These are phyloP conservation scores for Chaetoceros muelleri DNA, from an alignment of 108 stramenopile genomes.

Conservation along the genomic window DNA sequence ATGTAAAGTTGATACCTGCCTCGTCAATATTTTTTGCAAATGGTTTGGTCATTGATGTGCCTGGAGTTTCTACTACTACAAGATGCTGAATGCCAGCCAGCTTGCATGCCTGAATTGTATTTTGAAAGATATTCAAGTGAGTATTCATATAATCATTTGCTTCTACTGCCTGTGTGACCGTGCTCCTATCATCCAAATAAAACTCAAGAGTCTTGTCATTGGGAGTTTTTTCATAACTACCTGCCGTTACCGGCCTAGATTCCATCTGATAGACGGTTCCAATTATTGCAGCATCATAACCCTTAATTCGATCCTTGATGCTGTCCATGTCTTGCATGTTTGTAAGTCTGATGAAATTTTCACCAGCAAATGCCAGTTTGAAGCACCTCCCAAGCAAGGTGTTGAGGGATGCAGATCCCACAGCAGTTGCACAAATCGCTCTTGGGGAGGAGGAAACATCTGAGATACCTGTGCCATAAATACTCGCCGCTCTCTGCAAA, in stretches of 20 bases:
- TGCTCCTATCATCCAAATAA: slow-evolving; percentile 50
- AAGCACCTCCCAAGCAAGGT: slow-evolving; percentile 41
- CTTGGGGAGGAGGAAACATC: slow-evolving; percentile 30
- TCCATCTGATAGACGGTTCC: slow-evolving; percentile 48
- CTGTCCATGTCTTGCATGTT: slow-evolving; percentile 34
- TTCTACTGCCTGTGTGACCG: slow-evolving; percentile 13
- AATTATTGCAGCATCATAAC: slow-evolving; percentile 48
- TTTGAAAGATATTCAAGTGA: slow-evolving; percentile 26
- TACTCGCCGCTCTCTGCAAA: slow-evolving; percentile 51
- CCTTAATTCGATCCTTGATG: slow-evolving; percentile 33
- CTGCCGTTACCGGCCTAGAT: slow-evolving; percentile 36
- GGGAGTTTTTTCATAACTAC: slow-evolving; percentile 54
- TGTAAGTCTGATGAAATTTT: slow-evolving; percentile 49
- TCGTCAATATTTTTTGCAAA: slow-evolving; percentile 37
- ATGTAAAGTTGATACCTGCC: slow-evolving; percentile 43
- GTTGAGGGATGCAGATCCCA: slow-evolving; percentile 40
- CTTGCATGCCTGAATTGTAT: slow-evolving; percentile 38
- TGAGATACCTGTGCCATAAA: slow-evolving; percentile 72
- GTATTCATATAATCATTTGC: slow-evolving; percentile 19
- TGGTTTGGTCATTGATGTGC: slow-evolving; percentile 23
- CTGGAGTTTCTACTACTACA: slow-evolving; percentile 49
- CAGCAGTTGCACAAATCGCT: slow-evolving; percentile 45
- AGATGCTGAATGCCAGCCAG: slow-evolving; percentile 38
- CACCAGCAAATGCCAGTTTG: slow-evolving; percentile 56
- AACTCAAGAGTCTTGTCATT: slow-evolving; percentile 74